A percentile compares a stretch with the other conserved stretches of the same genome.
Conservation (phyloP, 164 flowering plant genomes). For the Tetrastigma voinierianum region DNA sequence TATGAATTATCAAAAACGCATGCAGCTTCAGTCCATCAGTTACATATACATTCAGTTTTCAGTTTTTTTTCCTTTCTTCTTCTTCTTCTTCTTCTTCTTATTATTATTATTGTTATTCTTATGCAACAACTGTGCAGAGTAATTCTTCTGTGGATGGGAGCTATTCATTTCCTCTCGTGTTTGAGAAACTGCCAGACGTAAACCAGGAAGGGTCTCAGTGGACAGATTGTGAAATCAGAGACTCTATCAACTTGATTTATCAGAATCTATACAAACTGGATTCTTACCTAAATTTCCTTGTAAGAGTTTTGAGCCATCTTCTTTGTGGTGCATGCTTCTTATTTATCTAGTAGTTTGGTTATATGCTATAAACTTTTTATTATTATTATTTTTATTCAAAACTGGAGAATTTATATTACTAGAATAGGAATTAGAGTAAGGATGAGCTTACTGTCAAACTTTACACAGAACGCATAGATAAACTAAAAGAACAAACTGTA, state of each 20-base stretch:
- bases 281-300: constrained; percentile 55
- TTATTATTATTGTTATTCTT: too few species aligned
- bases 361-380: background rate
- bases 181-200: constrained; percentile 72
- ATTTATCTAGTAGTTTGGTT: background rate
- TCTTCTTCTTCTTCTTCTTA: background rate
- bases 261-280: constrained; percentile 71
- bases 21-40: too few species aligned
- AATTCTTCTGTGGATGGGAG: constrained; percentile 53
- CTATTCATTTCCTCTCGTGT: constrained; percentile 40
- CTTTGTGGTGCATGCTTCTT: background rate
- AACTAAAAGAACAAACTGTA: too few species aligned
- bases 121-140: constrained; percentile 45
- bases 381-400: background rate
- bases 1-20: too few species aligned
- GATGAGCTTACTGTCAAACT: too few species aligned
- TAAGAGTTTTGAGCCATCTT: constrained; percentile 31
- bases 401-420: background rate
- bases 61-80: background rate
- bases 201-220: constrained; percentile 68
- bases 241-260: constrained; percentile 67
- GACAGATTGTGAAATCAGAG: constrained; percentile 68
- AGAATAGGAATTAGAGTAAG: too few species aligned
- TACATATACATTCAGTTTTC: background rate
- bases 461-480: too few species aligned